phyloP scores from a whole-genome alignment of 2,329 filamentous ascomycete species.

The Pseudomassariella vexata region DNA sequence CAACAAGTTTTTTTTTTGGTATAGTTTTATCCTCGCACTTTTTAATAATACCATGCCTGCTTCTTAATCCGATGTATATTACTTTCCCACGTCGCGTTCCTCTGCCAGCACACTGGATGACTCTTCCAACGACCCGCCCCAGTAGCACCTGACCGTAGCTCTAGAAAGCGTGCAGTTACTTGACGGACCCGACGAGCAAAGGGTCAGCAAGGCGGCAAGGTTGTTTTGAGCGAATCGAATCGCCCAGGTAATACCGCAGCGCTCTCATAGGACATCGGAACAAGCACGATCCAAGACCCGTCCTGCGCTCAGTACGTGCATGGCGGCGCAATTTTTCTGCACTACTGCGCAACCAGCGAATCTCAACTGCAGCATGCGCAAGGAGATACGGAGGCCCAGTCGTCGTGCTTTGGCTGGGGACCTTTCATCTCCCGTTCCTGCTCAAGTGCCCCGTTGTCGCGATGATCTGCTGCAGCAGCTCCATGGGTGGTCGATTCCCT shows the following conservation, averaged over 20 bases:
- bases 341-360: slow-evolving; percentile 17
- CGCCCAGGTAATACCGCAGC: slow-evolving; percentile 20
- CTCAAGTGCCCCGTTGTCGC: neutral
- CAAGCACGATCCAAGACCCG: slow-evolving; percentile 33
- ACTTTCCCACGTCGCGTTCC: no score
- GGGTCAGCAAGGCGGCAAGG: slow-evolving; percentile 15
- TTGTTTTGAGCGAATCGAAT: slow-evolving; percentile 28
- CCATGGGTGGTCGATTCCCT: neutral
- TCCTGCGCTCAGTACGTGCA: slow-evolving; percentile 35
- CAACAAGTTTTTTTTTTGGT: neutral
- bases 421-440: slow-evolving; percentile 3
- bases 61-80: slow-evolving; percentile 5
- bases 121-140: slow-evolving; percentile 1
- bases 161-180: neutral
- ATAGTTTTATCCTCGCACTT: neutral
- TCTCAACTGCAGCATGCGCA: slow-evolving; percentile 10
- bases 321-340: slow-evolving; percentile 36
- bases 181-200: slow-evolving; percentile 16
- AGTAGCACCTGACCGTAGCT: slow-evolving; percentile 1
- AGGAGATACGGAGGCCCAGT: slow-evolving; percentile 1
- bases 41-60: neutral
- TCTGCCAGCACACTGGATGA: no score
- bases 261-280: slow-evolving; percentile 33
- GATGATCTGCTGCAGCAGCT: neutral
- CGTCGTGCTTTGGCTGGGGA: no score